Evolutionary conservation across 2,329 filamentous ascomycete species (phyloP).

Genomic region (Thermothelomyces thermophilus): DNA sequence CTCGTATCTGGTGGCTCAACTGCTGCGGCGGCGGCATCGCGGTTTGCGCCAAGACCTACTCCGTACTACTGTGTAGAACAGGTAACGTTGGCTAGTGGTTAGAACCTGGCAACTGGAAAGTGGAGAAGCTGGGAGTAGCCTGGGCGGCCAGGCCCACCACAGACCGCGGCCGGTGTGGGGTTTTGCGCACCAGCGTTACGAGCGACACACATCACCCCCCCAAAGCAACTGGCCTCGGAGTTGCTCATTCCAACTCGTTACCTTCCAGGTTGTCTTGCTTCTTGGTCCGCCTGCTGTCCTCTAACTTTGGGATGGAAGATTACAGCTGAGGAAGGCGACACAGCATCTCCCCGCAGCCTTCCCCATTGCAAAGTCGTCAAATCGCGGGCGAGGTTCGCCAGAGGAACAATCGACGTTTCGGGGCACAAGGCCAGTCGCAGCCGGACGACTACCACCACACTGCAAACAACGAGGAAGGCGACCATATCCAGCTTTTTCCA

Average conservation of each 20-base stretch:
- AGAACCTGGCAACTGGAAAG: too few relatives aligned
- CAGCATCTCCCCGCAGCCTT: neutral
- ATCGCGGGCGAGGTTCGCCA: neutral
- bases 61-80: too few relatives aligned
- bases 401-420: neutral
- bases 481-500: neutral
- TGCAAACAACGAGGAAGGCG: neutral
- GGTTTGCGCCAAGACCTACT: too few relatives aligned
- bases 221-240: neutral
- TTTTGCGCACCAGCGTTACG: neutral
- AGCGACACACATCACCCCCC: neutral
- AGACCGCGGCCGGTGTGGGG: neutral
- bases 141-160: neutral
- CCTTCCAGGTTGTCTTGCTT: too few relatives aligned
- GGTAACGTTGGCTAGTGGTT: too few relatives aligned
- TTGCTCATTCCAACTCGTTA: neutral
- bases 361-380: neutral
- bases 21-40: too few relatives aligned
- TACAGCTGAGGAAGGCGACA: neutral
- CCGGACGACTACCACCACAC: too few relatives aligned
- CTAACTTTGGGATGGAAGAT: neutral
- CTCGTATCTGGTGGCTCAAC: too few relatives aligned
- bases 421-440: neutral
- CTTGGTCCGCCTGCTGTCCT: slow-evolving; percentile 1
- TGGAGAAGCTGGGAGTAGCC: too few relatives aligned